phyloP scores from a whole-genome alignment of 2,329 filamentous ascomycete genomes.

The Trichophyton schoenleinii region DNA sequence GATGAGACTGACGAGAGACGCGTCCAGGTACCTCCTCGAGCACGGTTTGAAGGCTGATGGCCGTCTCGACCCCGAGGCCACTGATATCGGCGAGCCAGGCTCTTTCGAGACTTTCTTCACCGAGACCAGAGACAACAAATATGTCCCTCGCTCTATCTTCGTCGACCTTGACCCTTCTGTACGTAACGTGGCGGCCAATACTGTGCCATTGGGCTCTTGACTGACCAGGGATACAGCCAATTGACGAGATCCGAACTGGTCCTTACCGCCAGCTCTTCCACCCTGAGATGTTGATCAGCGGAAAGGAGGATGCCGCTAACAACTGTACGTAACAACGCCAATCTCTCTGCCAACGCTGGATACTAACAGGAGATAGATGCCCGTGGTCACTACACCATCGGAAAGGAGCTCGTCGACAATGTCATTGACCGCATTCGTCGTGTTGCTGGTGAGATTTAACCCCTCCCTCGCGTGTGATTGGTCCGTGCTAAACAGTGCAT shows the following conservation, averaged over 20 bases:
- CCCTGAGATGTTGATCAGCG: slow-evolving; percentile 53
- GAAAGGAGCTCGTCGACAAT: slow-evolving; percentile 53
- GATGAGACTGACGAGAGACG: background rate
- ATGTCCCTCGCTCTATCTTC: slow-evolving; percentile 56
- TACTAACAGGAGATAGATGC: slow-evolving; percentile 37
- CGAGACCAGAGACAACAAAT: slow-evolving; percentile 52
- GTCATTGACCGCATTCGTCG: slow-evolving; percentile 54
- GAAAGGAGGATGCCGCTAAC: slow-evolving; percentile 58
- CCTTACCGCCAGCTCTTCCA: slow-evolving; percentile 52
- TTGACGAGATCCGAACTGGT: slow-evolving; percentile 55
- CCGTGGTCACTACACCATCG: slow-evolving; percentile 56
- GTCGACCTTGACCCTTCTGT: slow-evolving; percentile 54
- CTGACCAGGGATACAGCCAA: slow-evolving; percentile 33
- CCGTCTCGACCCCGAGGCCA: slow-evolving; percentile 43
- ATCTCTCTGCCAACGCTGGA: background rate
- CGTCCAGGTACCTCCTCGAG: slow-evolving; percentile 49
- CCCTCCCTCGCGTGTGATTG: slow-evolving; percentile 3
- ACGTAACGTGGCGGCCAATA: slow-evolving; percentile 17
- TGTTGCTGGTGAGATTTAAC: slow-evolving; percentile 41
- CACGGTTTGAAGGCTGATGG: slow-evolving; percentile 52
- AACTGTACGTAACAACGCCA: slow-evolving; percentile 39
- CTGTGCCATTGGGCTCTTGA: slow-evolving; percentile 4
- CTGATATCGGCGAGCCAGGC: slow-evolving; percentile 41
- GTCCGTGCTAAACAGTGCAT: background rate
- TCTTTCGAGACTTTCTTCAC: slow-evolving; percentile 56